Evolutionary conservation across 2,329 filamentous ascomycete species (phyloP).

Genomic region (Pestalotiopsis sp.): DNA sequence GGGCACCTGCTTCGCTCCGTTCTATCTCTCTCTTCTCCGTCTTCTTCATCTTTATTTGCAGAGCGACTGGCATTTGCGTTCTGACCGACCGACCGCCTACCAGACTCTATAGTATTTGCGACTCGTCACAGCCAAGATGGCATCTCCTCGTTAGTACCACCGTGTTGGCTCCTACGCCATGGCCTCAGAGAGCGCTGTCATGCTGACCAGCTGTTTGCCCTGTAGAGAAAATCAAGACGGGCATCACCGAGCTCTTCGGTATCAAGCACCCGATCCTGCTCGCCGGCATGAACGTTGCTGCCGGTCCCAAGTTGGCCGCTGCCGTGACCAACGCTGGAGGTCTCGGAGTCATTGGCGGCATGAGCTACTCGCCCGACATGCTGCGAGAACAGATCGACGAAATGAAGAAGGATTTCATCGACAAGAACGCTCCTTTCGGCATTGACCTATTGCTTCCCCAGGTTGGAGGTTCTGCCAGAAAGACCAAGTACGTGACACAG

Average conservation of each 20-base stretch:
- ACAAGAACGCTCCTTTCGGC: constrained; percentile 95
- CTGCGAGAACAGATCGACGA: constrained; percentile 92
- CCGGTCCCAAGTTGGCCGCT: constrained; percentile 92
- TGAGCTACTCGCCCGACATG: constrained; percentile 97
- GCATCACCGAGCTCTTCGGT: constrained; percentile 92
- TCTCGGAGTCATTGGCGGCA: constrained; percentile 93
- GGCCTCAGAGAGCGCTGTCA: not conserved
- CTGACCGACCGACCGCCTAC: not conserved
- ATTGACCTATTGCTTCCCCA: constrained; percentile 93
- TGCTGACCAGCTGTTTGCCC: constrained; percentile 22
- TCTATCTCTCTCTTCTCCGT: not conserved
- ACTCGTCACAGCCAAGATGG: constrained; percentile 27
- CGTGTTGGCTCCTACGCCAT: not conserved
- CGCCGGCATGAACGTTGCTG: constrained; percentile 98
- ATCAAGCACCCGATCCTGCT: constrained; percentile 97
- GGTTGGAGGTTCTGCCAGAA: constrained; percentile 89
- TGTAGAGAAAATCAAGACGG: constrained; percentile 85
- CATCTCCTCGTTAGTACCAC: constrained; percentile 21
- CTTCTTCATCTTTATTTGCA: not conserved
- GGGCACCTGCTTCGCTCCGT: not conserved
- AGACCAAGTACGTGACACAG: constrained; percentile 73
- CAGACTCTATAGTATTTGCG: not conserved
- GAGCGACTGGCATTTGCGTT: not conserved
- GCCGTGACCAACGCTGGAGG: constrained; percentile 97
- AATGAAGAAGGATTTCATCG: constrained; percentile 82